A percentile compares a stretch with the other conserved stretches of the same genome.
Evolutionary conservation across 1,139 yeast genomes (phyloP).

Genomic region (Saccharomyces hybrid): DNA sequence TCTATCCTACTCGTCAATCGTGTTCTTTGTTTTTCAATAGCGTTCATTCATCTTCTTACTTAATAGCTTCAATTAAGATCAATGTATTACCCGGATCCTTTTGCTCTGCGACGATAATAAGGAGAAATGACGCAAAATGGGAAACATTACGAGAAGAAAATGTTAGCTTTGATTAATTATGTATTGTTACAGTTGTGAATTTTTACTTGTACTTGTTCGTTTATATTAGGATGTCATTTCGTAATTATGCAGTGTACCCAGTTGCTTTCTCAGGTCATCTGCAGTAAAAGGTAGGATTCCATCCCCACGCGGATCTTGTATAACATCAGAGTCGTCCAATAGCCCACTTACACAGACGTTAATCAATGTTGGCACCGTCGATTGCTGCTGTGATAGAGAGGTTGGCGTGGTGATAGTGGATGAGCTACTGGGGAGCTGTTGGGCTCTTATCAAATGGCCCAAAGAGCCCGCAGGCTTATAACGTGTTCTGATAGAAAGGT

Average conservation of each 20-base stretch:
- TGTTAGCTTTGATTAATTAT: background rate
- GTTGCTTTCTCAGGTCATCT: conserved; percentile 33
- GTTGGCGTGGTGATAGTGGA: background rate
- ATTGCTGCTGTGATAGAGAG: background rate
- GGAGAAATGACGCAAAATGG: background rate
- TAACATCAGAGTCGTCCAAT: conserved; percentile 19
- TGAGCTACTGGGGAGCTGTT: background rate
- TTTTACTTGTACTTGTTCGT: background rate
- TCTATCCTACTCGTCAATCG: background rate
- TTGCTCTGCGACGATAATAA: background rate
- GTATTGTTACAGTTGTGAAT: background rate
- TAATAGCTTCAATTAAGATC: background rate
- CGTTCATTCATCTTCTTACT: background rate
- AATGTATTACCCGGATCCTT: background rate
- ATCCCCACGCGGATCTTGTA: conserved; percentile 23
- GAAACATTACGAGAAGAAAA: background rate
- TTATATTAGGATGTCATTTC: conserved; percentile 10
- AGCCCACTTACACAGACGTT: conserved; percentile 23
- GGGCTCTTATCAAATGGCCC: conserved; percentile 16
- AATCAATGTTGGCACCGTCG: background rate
- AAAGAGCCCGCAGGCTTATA: conserved; percentile 63
- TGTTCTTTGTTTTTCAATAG: background rate
- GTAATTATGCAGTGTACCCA: conserved; percentile 33
- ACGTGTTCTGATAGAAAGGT: conserved; percentile 45
- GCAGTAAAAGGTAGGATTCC: conserved; percentile 29